Evolutionary conservation across 441 rosid species (phyloP).

Genomic region (Pelargonium citronellum): DNA sequence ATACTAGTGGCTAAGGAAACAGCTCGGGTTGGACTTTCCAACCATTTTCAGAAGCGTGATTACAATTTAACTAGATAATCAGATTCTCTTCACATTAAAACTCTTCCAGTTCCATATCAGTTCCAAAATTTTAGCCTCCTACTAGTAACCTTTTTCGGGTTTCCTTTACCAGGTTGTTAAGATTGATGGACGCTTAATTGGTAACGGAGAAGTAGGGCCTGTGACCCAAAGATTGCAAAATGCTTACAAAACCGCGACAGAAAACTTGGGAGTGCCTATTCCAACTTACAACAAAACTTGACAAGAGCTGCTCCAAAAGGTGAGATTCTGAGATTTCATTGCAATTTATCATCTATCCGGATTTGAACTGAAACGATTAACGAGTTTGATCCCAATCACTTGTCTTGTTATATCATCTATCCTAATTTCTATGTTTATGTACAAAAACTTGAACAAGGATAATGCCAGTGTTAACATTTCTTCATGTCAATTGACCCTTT

Average conservation of each 20-base stretch:
- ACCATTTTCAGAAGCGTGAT: not conserved
- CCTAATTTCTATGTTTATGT: too few relatives aligned
- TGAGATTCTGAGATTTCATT: not conserved
- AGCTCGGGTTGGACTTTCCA: not conserved
- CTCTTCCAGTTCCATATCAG: not conserved
- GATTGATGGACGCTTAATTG: slow-evolving; percentile 66
- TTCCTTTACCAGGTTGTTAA: slow-evolving; percentile 46
- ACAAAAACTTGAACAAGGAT: too few relatives aligned
- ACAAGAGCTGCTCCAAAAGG: slow-evolving; percentile 14
- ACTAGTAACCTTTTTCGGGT: not conserved
- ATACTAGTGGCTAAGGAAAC: not conserved
- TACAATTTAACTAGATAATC: too few relatives aligned
- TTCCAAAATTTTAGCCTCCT: not conserved
- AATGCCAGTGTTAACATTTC: too few relatives aligned
- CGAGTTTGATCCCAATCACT: too few relatives aligned
- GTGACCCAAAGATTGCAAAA: slow-evolving; percentile 53
- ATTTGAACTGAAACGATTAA: too few relatives aligned
- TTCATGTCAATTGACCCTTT: too few relatives aligned
- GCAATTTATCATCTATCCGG: too few relatives aligned
- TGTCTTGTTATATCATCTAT: too few relatives aligned
- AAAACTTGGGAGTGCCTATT: slow-evolving; percentile 64
- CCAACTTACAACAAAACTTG: slow-evolving; percentile 38
- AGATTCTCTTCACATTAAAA: not conserved
- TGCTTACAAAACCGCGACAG: slow-evolving; percentile 53
- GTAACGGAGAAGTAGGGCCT: slow-evolving; percentile 67